Base-by-base conservation (phyloP, 1,139 yeast genomes). In the Debaryomycetaceae sp. region DNA sequence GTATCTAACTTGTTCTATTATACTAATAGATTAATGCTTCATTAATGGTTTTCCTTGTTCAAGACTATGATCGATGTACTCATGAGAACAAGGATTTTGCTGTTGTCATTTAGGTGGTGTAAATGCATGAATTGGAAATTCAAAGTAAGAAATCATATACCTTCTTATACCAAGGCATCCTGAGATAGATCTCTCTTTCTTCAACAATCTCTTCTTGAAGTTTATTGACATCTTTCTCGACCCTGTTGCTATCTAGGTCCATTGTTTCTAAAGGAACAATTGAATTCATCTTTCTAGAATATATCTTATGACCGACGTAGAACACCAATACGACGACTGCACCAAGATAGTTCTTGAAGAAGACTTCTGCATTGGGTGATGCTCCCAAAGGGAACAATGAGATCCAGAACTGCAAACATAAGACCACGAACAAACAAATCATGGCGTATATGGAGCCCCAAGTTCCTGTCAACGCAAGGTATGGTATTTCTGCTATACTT, bases 401-500 rank as follows among this genome's bases (percentile, higher is more conserved):
- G 22, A 64, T 59, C 78, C 78, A 72, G 52, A 72, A 72, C 54
- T 72, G 76, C 44, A 72, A 63, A 8, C 64, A 59, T 47, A 72
- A 58, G 17, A 72, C 69, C 17, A 59, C 61, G 24, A 70, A 45
- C 34, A 60, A 52, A 31, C 56, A 51, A 36, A 62, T 62, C 59
- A 64, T 57, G 6, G 72, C 69, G 51, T 68, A 69, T 46, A 57
- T 60, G 1, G 72, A 65, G 29, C 78, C 78, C 52, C 54, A 48
- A 5, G 68, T 53, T 5, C 77, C 77, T 7, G 75, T 69, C 31
- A 60, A 60, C 36, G 76, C 59, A 22, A 57, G 49, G 49, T 70
- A 72, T 5, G 76, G 75, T 41, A 72, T 60, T 44, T 72, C 76
- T 24, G 56, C 56, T 17, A 60, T 48, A 14, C 59, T 47, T 50